Percentiles rank a stretch among this genome's conserved stretches.
phyloP scores from a whole-genome alignment of 2,329 filamentous ascomycete species.

The Mycosphaerella sp. region DNA sequence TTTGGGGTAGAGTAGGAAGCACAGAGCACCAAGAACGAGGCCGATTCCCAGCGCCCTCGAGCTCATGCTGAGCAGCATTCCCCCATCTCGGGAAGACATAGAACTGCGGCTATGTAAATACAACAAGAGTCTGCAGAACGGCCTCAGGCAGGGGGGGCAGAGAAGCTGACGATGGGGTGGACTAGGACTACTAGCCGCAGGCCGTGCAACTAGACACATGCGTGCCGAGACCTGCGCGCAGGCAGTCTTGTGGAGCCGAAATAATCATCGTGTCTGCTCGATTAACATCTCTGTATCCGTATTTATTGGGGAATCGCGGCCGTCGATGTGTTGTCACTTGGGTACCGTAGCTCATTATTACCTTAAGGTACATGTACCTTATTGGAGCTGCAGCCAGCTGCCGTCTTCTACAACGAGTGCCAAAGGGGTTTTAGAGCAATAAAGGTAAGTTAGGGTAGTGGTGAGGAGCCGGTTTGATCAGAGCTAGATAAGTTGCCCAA shows the following conservation, averaged over 20 bases:
- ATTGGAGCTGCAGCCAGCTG: constrained; percentile 22
- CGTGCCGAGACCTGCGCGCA: not conserved
- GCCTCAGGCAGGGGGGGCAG: constrained; percentile 4
- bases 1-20: too few species aligned
- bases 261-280: not conserved
- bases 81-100: constrained; percentile 9
- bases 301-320: constrained; percentile 5
- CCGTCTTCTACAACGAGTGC: constrained; percentile 8
- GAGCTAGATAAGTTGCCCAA: constrained; percentile 7
- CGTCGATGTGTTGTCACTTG: constrained; percentile 28
- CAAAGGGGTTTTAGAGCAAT: not conserved
- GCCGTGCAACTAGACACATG: constrained; percentile 18
- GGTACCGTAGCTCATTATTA: not conserved
- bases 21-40: not conserved
- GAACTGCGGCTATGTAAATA: not conserved
- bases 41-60: not conserved
- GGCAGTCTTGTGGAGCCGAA: constrained; percentile 23
- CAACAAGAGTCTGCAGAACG: constrained; percentile 2
- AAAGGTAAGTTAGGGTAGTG: too few species aligned
- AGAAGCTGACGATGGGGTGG: not conserved
- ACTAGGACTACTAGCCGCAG: not conserved
- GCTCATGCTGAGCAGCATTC: constrained; percentile 12
- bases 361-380: too few species aligned
- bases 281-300: too few species aligned
- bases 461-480: constrained; percentile 7